Percentiles rank a stretch among this genome's conserved stretches.
Conservation (phyloP, 345 rosid genomes). For the Sisymbrium irio region DNA sequence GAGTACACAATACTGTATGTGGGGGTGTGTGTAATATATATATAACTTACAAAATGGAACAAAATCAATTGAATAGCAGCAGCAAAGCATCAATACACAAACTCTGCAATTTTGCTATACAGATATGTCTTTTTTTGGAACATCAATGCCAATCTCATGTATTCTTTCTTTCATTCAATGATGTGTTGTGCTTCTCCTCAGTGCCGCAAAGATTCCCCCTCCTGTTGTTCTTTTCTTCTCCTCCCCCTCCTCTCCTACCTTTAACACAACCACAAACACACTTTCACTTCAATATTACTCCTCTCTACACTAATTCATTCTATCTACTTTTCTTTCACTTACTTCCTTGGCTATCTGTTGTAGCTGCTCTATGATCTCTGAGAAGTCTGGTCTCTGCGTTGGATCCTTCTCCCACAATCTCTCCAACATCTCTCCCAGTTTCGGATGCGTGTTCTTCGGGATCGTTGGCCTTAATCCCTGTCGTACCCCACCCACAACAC, state of each 20-base stretch:
- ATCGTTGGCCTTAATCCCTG: constrained; percentile 86
- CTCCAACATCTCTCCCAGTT: constrained; percentile 63
- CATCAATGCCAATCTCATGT: too few relatives aligned
- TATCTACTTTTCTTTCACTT: background rate
- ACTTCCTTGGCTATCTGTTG: constrained; percentile 78
- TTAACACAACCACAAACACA: background rate
- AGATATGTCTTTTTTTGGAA: background rate
- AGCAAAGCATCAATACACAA: background rate
- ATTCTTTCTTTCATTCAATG: constrained; percentile 24
- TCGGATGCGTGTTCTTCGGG: constrained; percentile 63
- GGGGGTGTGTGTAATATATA: too few relatives aligned
- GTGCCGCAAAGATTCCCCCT: constrained; percentile 78
- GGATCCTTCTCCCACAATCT: constrained; percentile 95
- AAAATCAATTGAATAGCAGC: constrained; percentile 10
- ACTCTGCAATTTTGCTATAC: constrained; percentile 19
- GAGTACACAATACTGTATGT: too few relatives aligned
- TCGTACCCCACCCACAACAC: background rate
- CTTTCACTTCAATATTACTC: background rate
- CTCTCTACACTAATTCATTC: background rate
- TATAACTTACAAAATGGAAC: background rate
- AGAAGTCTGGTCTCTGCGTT: constrained; percentile 74
- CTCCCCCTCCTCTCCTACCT: constrained; percentile 73
- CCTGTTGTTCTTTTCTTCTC: constrained; percentile 59
- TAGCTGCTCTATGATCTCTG: constrained; percentile 65
- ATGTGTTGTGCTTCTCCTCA: constrained; percentile 67